Evolutionary conservation across 2,329 filamentous ascomycete genomes (phyloP).

Genomic region (Aspergillus sp.): DNA sequence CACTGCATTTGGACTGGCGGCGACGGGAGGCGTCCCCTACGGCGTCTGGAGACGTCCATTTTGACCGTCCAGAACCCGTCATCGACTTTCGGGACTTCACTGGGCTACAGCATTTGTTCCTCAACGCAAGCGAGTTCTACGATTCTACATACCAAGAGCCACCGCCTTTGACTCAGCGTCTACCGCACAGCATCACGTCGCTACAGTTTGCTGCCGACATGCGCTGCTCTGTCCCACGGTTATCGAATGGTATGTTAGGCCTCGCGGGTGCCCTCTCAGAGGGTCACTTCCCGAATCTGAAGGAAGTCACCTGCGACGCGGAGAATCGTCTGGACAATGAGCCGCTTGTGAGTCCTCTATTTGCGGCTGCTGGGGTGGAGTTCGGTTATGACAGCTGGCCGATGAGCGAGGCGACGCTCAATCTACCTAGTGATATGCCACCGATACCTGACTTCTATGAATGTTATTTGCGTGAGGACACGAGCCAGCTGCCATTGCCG

Average conservation of each 20-base stretch:
- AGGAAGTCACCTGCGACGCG: constrained; percentile 1
- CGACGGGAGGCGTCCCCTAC: neutral
- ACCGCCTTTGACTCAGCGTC: neutral
- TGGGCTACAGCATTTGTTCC: constrained; percentile 4
- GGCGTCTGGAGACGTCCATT: too few relatives aligned
- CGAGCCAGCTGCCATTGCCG: too few relatives aligned
- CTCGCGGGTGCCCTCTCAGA: neutral
- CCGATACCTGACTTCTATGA: too few relatives aligned
- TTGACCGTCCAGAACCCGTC: neutral
- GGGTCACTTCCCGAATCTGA: neutral
- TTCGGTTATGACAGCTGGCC: constrained; percentile 7
- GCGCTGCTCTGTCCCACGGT: neutral
- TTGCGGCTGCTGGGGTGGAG: constrained; percentile 4
- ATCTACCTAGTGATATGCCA: neutral
- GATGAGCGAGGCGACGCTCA: neutral
- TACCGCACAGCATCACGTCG: neutral
- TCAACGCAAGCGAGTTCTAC: constrained; percentile 3
- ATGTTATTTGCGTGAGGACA: too few relatives aligned
- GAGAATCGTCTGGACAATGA: neutral
- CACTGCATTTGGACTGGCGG: constrained; percentile 2
- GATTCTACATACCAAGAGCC: neutral
- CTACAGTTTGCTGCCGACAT: constrained; percentile 5
- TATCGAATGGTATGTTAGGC: neutral
- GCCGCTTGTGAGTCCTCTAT: neutral
- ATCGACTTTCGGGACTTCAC: constrained; percentile 1